These are phyloP conservation scores for Fusarium decemcellulare DNA, from an alignment of 2,329 filamentous ascomycete genomes.

Conservation along the genomic window DNA sequence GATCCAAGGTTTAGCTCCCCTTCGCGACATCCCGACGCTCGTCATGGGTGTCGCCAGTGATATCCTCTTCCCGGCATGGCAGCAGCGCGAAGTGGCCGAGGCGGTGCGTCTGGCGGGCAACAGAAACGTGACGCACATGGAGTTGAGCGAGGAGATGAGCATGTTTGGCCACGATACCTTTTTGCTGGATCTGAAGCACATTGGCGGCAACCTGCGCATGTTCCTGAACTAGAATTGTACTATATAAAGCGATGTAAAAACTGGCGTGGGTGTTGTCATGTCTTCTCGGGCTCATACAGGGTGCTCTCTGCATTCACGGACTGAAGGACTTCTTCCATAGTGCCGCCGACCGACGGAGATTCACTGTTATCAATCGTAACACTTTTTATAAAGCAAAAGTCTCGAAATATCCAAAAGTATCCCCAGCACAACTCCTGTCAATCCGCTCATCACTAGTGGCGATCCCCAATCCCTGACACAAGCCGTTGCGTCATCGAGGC, in stretches of 20 bases:
- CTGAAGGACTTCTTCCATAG: too few species aligned
- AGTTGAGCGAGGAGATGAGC: constrained; percentile 94
- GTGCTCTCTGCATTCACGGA: too few species aligned
- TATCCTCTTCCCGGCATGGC: constrained; percentile 97
- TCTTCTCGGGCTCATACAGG: too few species aligned
- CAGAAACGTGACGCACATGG: constrained; percentile 85
- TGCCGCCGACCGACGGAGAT: too few species aligned
- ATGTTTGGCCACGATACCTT: constrained; percentile 98
- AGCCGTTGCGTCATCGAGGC: constrained; percentile 7
- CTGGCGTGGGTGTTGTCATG: not conserved
- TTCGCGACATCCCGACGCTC: constrained; percentile 84
- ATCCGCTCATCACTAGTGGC: not conserved
- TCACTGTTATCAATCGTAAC: too few species aligned
- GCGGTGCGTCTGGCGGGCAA: constrained; percentile 85
- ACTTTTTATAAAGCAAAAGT: too few species aligned
- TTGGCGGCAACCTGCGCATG: constrained; percentile 84
- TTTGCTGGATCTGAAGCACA: constrained; percentile 89
- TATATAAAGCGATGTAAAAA: not conserved
- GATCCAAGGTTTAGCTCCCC: constrained; percentile 77
- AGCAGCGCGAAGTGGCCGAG: constrained; percentile 94
- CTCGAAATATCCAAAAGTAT: too few species aligned
- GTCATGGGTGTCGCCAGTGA: constrained; percentile 97
- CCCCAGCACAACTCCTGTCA: too few species aligned
- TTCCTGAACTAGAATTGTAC: constrained; percentile 74
- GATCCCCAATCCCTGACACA: too few species aligned